A percentile compares a stretch with the other conserved stretches of the same genome.
phyloP scores from a whole-genome alignment of 2,329 filamentous ascomycete genomes.

The Paecilomyces sp. region DNA sequence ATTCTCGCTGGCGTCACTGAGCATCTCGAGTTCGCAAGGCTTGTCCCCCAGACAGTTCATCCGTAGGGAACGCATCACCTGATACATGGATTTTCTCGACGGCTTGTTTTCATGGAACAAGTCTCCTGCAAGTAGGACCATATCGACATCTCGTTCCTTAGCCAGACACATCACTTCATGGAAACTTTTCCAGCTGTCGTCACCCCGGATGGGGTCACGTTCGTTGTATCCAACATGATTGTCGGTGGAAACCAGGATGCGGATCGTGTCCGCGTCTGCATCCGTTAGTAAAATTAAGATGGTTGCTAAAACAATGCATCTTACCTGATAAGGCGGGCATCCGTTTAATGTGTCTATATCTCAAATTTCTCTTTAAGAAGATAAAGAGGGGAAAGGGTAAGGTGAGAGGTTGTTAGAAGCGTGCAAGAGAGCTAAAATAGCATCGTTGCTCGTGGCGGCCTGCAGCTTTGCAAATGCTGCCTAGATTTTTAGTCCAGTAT shows the following conservation, averaged over 20 bases:
- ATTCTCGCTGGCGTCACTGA: conserved; percentile 86
- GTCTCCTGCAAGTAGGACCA: conserved; percentile 88
- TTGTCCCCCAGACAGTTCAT: conserved; percentile 94
- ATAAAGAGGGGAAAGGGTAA: not conserved
- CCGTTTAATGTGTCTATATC: not conserved
- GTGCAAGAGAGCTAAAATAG: not conserved
- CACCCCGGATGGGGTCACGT: conserved; percentile 84
- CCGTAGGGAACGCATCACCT: conserved; percentile 90
- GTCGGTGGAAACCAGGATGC: conserved; percentile 88
- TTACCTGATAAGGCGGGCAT: conserved; percentile 24
- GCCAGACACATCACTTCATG: conserved; percentile 91
- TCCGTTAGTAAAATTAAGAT: conserved; percentile 1
- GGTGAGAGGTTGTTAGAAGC: not conserved
- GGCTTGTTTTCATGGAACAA: conserved; percentile 98
- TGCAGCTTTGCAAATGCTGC: not conserved
- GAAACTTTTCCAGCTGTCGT: conserved; percentile 95
- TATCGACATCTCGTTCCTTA: conserved; percentile 84
- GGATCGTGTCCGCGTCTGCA: conserved; percentile 71
- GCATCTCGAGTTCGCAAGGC: conserved; percentile 87
- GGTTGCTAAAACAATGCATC: not conserved
- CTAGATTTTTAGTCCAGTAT: not conserved
- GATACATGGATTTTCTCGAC: conserved; percentile 89
- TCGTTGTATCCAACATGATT: conserved; percentile 98
- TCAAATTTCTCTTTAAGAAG: not conserved
- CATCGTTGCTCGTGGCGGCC: not conserved